Percentiles rank a stretch among this genome's conserved stretches.
Evolutionary conservation across 441 rosid species (phyloP).

Genomic region (Theobroma grandiflorum): DNA sequence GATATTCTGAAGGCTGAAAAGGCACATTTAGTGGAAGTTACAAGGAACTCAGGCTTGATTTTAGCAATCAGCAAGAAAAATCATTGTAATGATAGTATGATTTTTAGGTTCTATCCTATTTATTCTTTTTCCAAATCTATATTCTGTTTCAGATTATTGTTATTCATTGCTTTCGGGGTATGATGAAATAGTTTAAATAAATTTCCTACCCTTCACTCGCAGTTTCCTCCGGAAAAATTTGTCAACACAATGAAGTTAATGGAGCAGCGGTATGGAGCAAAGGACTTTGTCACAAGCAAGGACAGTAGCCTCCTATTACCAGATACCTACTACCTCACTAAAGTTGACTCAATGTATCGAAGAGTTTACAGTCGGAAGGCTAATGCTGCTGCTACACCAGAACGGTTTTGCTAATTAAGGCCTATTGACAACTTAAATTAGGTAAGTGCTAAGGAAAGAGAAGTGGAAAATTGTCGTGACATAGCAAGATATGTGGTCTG

Average conservation of each 20-base stretch:
- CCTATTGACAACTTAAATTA: not conserved
- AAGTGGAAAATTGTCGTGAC: not conserved
- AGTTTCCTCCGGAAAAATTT: conserved; percentile 38
- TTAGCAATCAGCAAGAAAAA: not conserved
- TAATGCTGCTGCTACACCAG: conserved; percentile 7
- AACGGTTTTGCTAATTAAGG: conserved; percentile 26
- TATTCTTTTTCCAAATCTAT: not conserved
- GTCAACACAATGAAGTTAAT: conserved; percentile 35
- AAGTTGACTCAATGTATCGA: conserved; percentile 35
- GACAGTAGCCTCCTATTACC: conserved; percentile 36
- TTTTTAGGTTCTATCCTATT: not conserved
- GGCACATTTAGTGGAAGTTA: not conserved
- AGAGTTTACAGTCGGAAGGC: conserved; percentile 29
- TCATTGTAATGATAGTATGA: not conserved
- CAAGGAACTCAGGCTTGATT: not conserved
- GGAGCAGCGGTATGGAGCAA: conserved; percentile 39
- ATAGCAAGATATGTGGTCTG: not conserved
- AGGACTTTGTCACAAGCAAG: conserved; percentile 41
- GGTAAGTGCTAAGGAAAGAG: not conserved
- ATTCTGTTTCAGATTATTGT: not conserved
- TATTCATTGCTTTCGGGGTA: not conserved
- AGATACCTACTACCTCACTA: conserved; percentile 35
- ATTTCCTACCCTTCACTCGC: not conserved
- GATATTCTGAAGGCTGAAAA: not conserved
- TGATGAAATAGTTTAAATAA: not conserved